phyloP scores from a whole-genome alignment of 2,329 filamentous ascomycete genomes.

The Seiridium unicorne region DNA sequence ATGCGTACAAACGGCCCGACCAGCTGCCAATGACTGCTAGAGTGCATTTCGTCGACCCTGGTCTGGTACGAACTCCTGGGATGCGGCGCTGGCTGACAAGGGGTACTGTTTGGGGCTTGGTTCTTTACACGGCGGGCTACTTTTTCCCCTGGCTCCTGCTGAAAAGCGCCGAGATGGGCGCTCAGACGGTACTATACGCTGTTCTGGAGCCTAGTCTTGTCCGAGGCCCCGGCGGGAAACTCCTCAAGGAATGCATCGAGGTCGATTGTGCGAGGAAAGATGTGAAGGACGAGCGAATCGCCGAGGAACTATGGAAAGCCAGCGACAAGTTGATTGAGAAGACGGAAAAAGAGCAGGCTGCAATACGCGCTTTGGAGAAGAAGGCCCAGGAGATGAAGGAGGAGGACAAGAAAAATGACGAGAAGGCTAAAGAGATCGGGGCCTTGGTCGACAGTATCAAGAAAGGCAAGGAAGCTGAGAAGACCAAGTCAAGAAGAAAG shows the following conservation, averaged over 20 bases:
- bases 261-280: slow-evolving; percentile 71
- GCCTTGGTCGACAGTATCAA: slow-evolving; percentile 27
- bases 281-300: slow-evolving; percentile 73
- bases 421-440: slow-evolving; percentile 26
- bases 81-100: slow-evolving; percentile 84
- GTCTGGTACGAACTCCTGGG: slow-evolving; percentile 79
- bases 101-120: slow-evolving; percentile 77
- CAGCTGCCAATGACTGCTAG: slow-evolving; percentile 77
- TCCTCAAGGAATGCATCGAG: slow-evolving; percentile 87
- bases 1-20: slow-evolving; percentile 81
- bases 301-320: slow-evolving; percentile 85
- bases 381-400: slow-evolving; percentile 35
- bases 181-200: slow-evolving; percentile 83
- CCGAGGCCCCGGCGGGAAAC: slow-evolving; percentile 62
- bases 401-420: slow-evolving; percentile 26
- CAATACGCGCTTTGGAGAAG: slow-evolving; percentile 34
- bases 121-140: slow-evolving; percentile 76
- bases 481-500: slow-evolving; percentile 28
- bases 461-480: slow-evolving; percentile 31
- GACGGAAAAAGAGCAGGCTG: slow-evolving; percentile 75
- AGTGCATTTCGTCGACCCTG: slow-evolving; percentile 85
- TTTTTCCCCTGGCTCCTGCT: slow-evolving; percentile 82
- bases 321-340: slow-evolving; percentile 82
- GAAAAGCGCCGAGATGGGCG: slow-evolving; percentile 79
- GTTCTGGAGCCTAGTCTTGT: slow-evolving; percentile 77